Conservation (phyloP, 129 eudicot genomes). For the Arctium minus region DNA sequence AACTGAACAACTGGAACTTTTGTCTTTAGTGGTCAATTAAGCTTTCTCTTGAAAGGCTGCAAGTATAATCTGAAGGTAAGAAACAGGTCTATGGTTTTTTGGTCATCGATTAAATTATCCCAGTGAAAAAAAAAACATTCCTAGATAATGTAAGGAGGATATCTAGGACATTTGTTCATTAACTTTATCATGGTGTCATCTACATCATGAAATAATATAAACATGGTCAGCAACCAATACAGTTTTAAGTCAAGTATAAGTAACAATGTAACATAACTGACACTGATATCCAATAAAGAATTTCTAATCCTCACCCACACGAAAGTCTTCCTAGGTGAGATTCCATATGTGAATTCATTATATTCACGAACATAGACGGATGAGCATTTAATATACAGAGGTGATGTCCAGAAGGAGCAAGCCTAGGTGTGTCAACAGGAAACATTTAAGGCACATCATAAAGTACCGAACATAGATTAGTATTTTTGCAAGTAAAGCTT, state of each 20-base stretch:
- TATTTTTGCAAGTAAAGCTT: slow-evolving; percentile 1
- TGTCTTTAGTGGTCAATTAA: not conserved
- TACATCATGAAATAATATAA: not conserved
- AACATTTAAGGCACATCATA: not conserved
- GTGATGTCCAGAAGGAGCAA: slow-evolving; percentile 6
- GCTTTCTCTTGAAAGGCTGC: not conserved
- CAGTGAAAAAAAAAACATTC: not conserved
- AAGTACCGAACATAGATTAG: slow-evolving; percentile 5
- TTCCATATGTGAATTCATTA: not conserved
- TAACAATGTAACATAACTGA: not conserved
- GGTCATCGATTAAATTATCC: not conserved
- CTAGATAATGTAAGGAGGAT: not conserved
- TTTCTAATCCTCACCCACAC: not conserved
- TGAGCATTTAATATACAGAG: not conserved
- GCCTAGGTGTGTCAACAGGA: not conserved
- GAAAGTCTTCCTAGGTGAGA: not conserved
- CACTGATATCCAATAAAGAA: not conserved
- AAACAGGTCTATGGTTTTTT: not conserved
- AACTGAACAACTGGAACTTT: too few relatives aligned
- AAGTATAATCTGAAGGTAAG: not conserved
- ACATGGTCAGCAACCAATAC: not conserved
- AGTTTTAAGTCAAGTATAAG: not conserved
- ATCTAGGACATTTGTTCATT: not conserved
- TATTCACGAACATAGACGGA: not conserved
- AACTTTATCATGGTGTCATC: not conserved